Evolutionary conservation across 2,329 filamentous ascomycete species (phyloP).

Genomic region (Plenodomus lindquistii): DNA sequence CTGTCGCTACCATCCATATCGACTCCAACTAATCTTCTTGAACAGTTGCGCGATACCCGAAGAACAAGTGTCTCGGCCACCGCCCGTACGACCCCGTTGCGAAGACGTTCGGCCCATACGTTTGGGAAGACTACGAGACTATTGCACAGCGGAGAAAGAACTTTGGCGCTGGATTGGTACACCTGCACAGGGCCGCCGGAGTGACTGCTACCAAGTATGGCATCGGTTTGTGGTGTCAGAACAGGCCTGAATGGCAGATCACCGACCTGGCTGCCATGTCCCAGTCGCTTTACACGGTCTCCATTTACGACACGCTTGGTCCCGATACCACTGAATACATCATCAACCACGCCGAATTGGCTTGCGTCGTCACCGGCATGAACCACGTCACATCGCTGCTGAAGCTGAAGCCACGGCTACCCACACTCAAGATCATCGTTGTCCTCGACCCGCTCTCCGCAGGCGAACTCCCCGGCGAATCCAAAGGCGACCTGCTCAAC

Average conservation of each 20-base stretch:
- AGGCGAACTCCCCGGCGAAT: conserved; percentile 75
- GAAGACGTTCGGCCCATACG: conserved; percentile 75
- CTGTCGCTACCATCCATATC: neutral
- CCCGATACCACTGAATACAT: conserved; percentile 93
- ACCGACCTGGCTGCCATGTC: conserved; percentile 84
- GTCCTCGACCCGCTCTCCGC: conserved; percentile 81
- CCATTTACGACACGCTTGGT: conserved; percentile 93
- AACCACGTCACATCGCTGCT: conserved; percentile 80
- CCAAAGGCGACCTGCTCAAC: conserved; percentile 78
- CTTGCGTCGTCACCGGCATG: conserved; percentile 76
- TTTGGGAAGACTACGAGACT: conserved; percentile 82
- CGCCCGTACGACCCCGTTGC: conserved; percentile 76
- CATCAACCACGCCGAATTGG: conserved; percentile 82
- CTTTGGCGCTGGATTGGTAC: conserved; percentile 81
- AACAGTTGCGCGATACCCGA: conserved; percentile 55
- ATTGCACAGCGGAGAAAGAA: conserved; percentile 79
- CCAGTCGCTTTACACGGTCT: conserved; percentile 86
- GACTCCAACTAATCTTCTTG: neutral
- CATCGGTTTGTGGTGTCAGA: conserved; percentile 84
- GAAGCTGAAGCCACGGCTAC: conserved; percentile 76
- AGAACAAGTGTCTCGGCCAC: conserved; percentile 75
- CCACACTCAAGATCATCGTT: conserved; percentile 83
- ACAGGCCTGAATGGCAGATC: conserved; percentile 87
- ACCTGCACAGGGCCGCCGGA: conserved; percentile 75
- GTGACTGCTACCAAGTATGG: conserved; percentile 68